Conservation (phyloP, 1,284 basidiomycete species). For the Pseudozyma tsukubaensis region DNA sequence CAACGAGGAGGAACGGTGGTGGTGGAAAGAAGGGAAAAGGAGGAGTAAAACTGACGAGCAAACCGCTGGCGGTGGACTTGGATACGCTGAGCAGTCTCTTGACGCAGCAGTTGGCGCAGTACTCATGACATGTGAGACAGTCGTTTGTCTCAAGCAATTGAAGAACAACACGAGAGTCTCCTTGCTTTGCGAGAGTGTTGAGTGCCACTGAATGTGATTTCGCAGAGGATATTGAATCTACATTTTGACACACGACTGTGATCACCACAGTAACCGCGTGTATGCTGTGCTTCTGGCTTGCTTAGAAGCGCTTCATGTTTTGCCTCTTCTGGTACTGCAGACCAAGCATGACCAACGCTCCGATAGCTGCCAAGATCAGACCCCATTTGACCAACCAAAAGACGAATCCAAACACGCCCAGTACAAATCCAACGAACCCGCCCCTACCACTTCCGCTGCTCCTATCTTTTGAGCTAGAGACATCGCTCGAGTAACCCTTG, state of each 20-base stretch:
- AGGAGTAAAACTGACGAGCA: conserved; percentile 16
- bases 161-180: not conserved
- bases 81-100: conserved; percentile 15
- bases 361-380: conserved; percentile 49
- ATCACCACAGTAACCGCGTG: too few relatives aligned
- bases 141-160: too few relatives aligned
- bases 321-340: conserved; percentile 49
- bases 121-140: not conserved
- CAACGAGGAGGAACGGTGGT: too few relatives aligned
- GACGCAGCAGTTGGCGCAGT: conserved; percentile 9
- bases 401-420: conserved; percentile 33
- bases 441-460: not conserved
- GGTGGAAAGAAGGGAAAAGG: not conserved
- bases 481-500: conserved; percentile 29
- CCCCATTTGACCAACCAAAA: conserved; percentile 52
- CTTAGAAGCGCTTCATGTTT: conserved; percentile 49
- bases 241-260: too few relatives aligned
- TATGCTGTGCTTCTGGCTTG: not conserved
- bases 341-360: conserved; percentile 45
- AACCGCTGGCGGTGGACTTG: conserved; percentile 22
- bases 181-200: not conserved
- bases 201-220: not conserved
- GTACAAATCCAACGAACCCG: conserved; percentile 25
- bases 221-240: too few relatives aligned
- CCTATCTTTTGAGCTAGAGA: conserved; percentile 4